These are phyloP conservation scores for Gardenia jasminoides DNA, from an alignment of 257 asterid genomes.

Conservation along the genomic window DNA sequence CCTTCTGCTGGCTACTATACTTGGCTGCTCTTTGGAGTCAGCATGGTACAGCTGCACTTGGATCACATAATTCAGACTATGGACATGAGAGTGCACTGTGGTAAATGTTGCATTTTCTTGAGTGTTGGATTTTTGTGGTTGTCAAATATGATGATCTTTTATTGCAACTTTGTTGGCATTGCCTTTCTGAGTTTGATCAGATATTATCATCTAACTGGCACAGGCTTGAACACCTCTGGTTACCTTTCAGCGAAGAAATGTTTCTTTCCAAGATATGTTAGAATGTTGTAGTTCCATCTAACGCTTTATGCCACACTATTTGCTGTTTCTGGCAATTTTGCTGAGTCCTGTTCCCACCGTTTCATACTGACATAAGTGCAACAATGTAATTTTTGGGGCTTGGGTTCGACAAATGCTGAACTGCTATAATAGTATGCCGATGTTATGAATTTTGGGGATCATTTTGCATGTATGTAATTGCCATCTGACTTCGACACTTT, in stretches of 20 bases:
- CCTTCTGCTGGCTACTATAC: not conserved
- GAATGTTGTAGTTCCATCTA: not conserved
- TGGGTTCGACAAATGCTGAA: not conserved
- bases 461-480: not conserved
- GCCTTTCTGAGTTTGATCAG: not conserved
- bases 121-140: not conserved
- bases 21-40: not conserved
- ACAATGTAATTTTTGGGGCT: not conserved
- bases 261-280: not conserved
- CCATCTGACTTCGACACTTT: not conserved
- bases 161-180: not conserved
- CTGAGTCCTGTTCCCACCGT: not conserved
- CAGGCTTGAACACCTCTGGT: not conserved
- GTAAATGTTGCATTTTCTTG: not conserved
- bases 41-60: too few species aligned
- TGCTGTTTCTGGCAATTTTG: not conserved
- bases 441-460: not conserved
- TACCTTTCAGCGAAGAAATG: not conserved
- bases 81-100: not conserved
- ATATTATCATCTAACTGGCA: not conserved
- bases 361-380: too few species aligned
- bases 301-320: not conserved
- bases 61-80: not conserved
- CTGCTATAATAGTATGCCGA: not conserved
- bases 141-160: not conserved